Percentiles rank a stretch among this genome's conserved stretches.
Evolutionary conservation across 176 grass and related monocot species (phyloP).

Genomic region (Carex littledalei): DNA sequence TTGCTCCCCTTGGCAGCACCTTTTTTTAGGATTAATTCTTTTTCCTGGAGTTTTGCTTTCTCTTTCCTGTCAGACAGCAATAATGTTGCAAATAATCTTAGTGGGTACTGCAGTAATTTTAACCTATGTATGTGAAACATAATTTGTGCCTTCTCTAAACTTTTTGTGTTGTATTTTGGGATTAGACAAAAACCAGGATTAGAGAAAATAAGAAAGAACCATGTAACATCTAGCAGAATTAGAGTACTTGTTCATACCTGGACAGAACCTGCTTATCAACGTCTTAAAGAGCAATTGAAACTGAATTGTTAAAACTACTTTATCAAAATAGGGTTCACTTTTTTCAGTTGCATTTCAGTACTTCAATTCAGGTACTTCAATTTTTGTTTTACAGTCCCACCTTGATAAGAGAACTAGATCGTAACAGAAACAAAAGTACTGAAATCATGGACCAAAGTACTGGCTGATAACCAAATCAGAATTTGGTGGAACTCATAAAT

Average conservation of each 20-base stretch:
- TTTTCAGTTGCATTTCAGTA: not conserved
- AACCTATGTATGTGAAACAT: conserved; percentile 3
- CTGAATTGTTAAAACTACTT: not conserved
- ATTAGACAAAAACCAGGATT: conserved; percentile 10
- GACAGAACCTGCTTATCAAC: not conserved
- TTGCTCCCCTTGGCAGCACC: conserved; percentile 94
- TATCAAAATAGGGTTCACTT: not conserved
- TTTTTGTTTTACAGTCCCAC: not conserved
- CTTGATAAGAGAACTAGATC: not conserved
- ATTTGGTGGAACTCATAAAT: not conserved
- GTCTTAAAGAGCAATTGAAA: not conserved
- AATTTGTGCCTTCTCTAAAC: not conserved
- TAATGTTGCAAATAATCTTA: not conserved
- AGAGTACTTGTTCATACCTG: not conserved
- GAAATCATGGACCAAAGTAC: not conserved
- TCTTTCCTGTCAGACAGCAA: conserved; percentile 55
- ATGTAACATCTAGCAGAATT: not conserved
- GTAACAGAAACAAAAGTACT: not conserved
- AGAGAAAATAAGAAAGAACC: conserved; percentile 19
- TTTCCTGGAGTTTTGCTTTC: conserved; percentile 77
- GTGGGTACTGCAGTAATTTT: not conserved
- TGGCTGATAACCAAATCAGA: not conserved
- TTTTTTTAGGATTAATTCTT: conserved; percentile 86
- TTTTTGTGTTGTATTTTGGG: not conserved
- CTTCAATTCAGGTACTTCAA: not conserved